Base-by-base conservation (phyloP, 345 rosid species). In the Arabidopsis arenosa region DNA sequence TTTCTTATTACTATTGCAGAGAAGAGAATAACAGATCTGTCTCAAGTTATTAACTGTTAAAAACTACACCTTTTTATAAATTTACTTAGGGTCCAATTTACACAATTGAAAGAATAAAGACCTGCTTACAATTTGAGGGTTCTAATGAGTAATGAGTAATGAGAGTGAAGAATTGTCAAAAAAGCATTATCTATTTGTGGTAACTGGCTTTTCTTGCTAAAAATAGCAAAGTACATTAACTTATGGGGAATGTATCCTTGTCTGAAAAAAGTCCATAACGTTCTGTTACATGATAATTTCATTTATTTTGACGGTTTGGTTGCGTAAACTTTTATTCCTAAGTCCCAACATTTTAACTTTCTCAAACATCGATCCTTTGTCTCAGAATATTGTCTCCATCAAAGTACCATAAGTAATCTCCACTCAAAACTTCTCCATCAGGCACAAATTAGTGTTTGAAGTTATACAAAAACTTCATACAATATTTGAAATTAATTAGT, bases 1-100 rank as follows among this genome's bases (percentile, higher is more conserved):
- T 75, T 61, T 68, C 28, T 39, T 75, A 45, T 8, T 49, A 11
- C 7, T 47, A 6, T 35, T 11, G 23, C 52, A 74, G 41, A 56
- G 8, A 9, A 73, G 4, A 18, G 17, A 9, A 12, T 39, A 4
- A 72, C 32, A 10, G 2, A 52, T 32, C 28, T 64, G 13, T 28
- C 44, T 66, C n/a, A 7, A 1, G 8, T 45, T 74, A 2, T 8
- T 11, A 23, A 49, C 14, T 26, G 62, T 51, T 30, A 17, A 47
- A 9, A 13, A 44, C 5, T 10, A 28, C 21, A 51, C 41, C 5
- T 54, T 14, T n/a, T 48, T 40, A 60, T 18, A 33, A 36, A 21
- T 32, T 18, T 51, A 28, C 32, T 28, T 28, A 28, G 32, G 30
- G 32, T 28, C 32, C 32, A 23, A 13, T 59, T 47, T 59, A 43